phyloP scores from a whole-genome alignment of 2,329 filamentous ascomycete genomes.

The Scedosporium apiospermum region DNA sequence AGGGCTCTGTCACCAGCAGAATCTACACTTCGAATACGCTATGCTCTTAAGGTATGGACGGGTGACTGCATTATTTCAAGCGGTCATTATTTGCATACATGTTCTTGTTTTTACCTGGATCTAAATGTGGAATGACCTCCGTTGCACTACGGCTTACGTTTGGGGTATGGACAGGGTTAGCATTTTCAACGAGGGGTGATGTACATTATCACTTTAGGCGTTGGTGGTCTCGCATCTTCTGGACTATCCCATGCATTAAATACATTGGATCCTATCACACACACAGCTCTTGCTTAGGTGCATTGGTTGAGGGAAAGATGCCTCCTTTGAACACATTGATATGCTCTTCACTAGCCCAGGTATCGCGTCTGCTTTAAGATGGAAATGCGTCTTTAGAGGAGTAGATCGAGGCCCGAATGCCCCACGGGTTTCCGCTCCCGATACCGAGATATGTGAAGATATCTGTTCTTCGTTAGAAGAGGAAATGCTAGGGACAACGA shows the following conservation, averaged over 20 bases:
- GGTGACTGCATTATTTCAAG: too few relatives aligned
- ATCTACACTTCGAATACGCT: too few relatives aligned
- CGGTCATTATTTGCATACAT: too few relatives aligned
- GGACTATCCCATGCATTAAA: neutral
- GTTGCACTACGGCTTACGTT: neutral
- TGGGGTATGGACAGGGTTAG: neutral
- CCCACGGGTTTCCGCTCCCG: slow-evolving; percentile 49
- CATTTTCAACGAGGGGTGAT: neutral
- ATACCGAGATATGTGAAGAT: slow-evolving; percentile 60
- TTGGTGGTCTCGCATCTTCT: neutral
- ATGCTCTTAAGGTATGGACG: too few relatives aligned
- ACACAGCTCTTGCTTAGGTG: too few relatives aligned
- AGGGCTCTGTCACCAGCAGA: slow-evolving; percentile 15
- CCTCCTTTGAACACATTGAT: too few relatives aligned
- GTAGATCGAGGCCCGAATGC: slow-evolving; percentile 50
- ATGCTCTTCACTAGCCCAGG: neutral
- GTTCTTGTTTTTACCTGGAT: too few relatives aligned
- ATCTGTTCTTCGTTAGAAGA: slow-evolving; percentile 32
- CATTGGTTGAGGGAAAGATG: too few relatives aligned
- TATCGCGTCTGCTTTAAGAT: neutral
- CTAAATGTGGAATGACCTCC: neutral
- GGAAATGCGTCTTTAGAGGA: slow-evolving; percentile 9
- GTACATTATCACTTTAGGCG: neutral
- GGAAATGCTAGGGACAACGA: neutral
- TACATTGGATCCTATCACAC: too few relatives aligned